Base-by-base conservation (phyloP, 176 grass and related monocot genomes). In the Musa schizocarpa region DNA sequence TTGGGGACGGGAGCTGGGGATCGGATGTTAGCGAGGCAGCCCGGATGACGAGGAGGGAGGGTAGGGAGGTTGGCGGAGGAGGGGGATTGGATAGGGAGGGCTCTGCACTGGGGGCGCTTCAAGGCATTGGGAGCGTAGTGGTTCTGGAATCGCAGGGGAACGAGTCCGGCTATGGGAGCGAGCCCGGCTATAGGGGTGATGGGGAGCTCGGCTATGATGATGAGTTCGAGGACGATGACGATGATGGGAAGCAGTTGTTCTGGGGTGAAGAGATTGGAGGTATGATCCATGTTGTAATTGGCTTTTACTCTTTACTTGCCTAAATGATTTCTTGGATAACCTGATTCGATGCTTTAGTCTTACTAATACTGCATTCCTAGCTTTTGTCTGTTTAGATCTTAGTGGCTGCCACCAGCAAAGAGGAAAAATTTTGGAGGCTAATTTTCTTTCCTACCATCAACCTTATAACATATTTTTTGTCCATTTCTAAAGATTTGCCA, bases 151-250 rank as follows among this genome's bases (percentile, higher is more conserved):
- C 71, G 53, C 81, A 85, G 77, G 77, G 84, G 23, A 86, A 82
- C 10, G 90, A 92, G 71, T 92, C 90, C 13, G 90, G 90, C 13
- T 92, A 92, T 8, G 90, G 90, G 54, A 92, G 90, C 69, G 90
- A 92, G 21, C 87, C 90, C 21, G 90, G 90, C 10, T 92, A 92
- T 77, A 53, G 90, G 56, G 90, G 90, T 19, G 90, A 92, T 54
- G 90, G 88, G n/a, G 90, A 92, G 74, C 84, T 89, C 34, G 90
- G 90, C 1, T 92, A 92, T 23, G 90, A 82, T 9, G 90, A 92
- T 59, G 90, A 89, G 77, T 78, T 89, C 20, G 90, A 92, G 54
- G 90, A 89, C 62, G 90, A 92, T 65, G 87, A 92, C 12, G 90
- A 92, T 19, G 90, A 92, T 50, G 83, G 82, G 21, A 80, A 67